These are phyloP conservation scores for Solanum lignicaule DNA, from an alignment of 257 asterid genomes.

Conservation along the genomic window DNA sequence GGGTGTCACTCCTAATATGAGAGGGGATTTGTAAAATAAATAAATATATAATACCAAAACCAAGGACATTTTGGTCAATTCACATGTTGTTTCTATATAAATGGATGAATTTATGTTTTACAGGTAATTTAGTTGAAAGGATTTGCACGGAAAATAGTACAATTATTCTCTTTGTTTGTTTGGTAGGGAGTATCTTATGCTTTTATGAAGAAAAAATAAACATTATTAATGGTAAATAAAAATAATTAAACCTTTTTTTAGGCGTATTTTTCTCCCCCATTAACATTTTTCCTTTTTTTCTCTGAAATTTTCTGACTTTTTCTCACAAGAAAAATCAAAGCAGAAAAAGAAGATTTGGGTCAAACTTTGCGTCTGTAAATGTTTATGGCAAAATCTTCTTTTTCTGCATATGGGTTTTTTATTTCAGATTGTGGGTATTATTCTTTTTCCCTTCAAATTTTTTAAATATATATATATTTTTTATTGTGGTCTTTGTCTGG, in stretches of 20 bases:
- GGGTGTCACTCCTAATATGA: too few species aligned
- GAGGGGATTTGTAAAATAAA: too few species aligned
- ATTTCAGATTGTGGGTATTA: slow-evolving; percentile 10
- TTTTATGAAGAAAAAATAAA: background rate
- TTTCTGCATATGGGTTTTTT: slow-evolving; percentile 2
- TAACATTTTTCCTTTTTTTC: background rate
- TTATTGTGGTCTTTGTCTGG: slow-evolving; percentile 6
- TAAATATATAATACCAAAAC: background rate
- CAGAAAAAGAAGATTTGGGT: slow-evolving; percentile 14
- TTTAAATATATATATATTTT: background rate
- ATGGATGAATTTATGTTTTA: background rate
- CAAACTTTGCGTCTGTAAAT: slow-evolving; percentile 18
- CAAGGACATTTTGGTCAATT: background rate
- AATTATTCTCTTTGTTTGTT: slow-evolving; percentile 20
- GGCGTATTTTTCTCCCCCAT: slow-evolving; percentile 2
- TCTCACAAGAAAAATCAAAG: slow-evolving; percentile 11
- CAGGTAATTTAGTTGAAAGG: slow-evolving; percentile 51
- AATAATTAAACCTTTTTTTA: background rate
- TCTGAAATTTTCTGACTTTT: background rate
- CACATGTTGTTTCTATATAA: background rate
- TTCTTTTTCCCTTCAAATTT: background rate
- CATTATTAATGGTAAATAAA: background rate
- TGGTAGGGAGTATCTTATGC: background rate
- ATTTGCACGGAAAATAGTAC: slow-evolving; percentile 52
- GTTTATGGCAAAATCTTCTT: background rate